Conservation (phyloP, 73 alveolate species). For the Paramecium sonneborni region DNA sequence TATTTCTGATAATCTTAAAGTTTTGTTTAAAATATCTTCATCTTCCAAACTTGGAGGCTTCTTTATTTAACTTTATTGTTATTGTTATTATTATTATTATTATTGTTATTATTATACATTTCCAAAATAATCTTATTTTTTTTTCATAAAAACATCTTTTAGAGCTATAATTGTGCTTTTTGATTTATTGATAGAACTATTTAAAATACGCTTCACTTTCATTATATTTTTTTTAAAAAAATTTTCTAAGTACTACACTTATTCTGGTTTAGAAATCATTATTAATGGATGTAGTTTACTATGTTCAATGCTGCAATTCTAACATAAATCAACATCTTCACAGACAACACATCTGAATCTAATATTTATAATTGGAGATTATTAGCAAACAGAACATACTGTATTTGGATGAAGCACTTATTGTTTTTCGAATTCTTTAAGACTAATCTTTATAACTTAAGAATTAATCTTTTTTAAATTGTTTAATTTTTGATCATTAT, state of each 20-base stretch:
- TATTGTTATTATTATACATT: neutral
- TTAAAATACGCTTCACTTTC: neutral
- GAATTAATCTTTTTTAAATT: neutral
- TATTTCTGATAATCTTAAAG: neutral
- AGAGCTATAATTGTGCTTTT: neutral
- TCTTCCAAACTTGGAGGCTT: constrained; percentile 1
- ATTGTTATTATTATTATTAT: neutral
- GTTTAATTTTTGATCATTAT: neutral
- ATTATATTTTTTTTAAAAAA: neutral
- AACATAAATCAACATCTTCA: neutral
- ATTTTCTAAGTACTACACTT: neutral
- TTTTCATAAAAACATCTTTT: neutral
- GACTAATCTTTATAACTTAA: neutral
- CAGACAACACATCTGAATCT: constrained; percentile 1
- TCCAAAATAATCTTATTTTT: neutral
- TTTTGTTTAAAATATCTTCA: neutral
- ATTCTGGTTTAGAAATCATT: constrained; percentile 30
- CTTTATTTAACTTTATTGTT: neutral
- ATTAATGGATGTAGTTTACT: neutral
- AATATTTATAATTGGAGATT: neutral
- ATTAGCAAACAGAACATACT: neutral
- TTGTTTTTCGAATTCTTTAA: neutral
- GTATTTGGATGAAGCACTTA: neutral
- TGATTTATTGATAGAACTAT: neutral
- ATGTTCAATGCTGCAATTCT: neutral